A percentile compares a stretch with the other conserved stretches of the same genome.
Conservation (phyloP, 2,329 filamentous ascomycete species). For the Ceratocystiopsis minuta region DNA sequence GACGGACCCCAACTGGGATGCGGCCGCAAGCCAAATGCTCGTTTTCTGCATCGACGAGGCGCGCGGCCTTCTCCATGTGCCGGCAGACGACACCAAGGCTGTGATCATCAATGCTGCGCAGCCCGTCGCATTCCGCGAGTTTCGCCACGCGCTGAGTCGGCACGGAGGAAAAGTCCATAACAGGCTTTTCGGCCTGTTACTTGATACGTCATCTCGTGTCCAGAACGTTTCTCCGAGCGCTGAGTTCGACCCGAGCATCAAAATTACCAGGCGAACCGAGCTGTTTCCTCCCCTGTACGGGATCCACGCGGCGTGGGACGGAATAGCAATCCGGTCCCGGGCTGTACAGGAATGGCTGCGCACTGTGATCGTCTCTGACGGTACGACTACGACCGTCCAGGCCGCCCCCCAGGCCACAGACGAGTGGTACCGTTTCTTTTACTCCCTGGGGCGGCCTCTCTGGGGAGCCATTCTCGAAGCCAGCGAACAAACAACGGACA, state of each 20-base stretch:
- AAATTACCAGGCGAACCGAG: background rate
- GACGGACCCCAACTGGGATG: too few species aligned
- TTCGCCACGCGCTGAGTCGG: background rate
- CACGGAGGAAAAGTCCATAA: background rate
- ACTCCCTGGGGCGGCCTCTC: background rate
- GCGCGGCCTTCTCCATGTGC: background rate
- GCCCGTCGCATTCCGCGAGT: conserved; percentile 1
- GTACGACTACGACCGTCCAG: background rate
- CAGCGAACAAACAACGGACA: too few species aligned
- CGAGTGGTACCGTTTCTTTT: conserved; percentile 1
- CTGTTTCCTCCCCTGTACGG: background rate
- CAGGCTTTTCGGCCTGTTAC: conserved; percentile 1
- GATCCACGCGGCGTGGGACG: conserved; percentile 1
- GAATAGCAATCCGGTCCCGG: background rate
- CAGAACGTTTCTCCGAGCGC: background rate
- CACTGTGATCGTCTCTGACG: background rate
- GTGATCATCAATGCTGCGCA: background rate
- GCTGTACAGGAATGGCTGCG: background rate
- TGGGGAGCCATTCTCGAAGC: background rate
- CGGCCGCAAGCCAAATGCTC: background rate
- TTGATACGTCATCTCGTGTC: background rate
- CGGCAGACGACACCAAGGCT: background rate
- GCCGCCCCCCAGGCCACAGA: background rate
- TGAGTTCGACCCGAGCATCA: background rate
- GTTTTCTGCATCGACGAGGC: conserved; percentile 1